phyloP scores from a whole-genome alignment of 208 protist species.

The Crithidia thermophila region DNA sequence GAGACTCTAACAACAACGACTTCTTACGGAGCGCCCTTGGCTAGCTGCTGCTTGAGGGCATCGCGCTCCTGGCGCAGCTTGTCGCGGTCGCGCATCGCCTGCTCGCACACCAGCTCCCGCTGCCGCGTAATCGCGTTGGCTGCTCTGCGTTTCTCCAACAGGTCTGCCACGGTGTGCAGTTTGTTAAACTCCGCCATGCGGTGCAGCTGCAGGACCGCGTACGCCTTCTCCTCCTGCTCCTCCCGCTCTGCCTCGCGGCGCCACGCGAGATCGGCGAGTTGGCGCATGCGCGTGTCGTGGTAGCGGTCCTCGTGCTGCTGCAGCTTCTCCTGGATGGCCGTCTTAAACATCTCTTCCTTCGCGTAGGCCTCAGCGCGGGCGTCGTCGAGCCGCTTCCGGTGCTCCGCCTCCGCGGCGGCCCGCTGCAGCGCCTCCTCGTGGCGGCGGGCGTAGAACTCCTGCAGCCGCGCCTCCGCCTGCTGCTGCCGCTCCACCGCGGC shows the following conservation, averaged over 20 bases:
- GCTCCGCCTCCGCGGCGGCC: constrained; percentile 38
- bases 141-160: constrained; percentile 65
- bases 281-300: constrained; percentile 35
- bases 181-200: constrained; percentile 78
- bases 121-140: constrained; percentile 54
- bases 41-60: constrained; percentile 23
- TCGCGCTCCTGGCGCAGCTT: constrained; percentile 41
- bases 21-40: constrained; percentile 1
- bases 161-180: constrained; percentile 57
- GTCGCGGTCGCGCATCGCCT: constrained; percentile 52
- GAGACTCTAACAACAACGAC: background rate
- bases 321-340: constrained; percentile 31
- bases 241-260: constrained; percentile 64
- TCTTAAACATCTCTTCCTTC: constrained; percentile 40
- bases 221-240: constrained; percentile 57
- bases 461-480: constrained; percentile 56
- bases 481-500: constrained; percentile 56
- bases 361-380: constrained; percentile 33
- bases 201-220: constrained; percentile 61
- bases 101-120: constrained; percentile 45
- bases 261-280: constrained; percentile 36
- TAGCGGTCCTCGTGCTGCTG: constrained; percentile 42
- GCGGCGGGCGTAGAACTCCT: constrained; percentile 42
- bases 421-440: constrained; percentile 44
- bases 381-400: constrained; percentile 42